Evolutionary conservation across 2,329 filamentous ascomycete genomes (phyloP), one percentile per base, ranked within the genome.

Genomic region (Claviceps sp.): DNA sequence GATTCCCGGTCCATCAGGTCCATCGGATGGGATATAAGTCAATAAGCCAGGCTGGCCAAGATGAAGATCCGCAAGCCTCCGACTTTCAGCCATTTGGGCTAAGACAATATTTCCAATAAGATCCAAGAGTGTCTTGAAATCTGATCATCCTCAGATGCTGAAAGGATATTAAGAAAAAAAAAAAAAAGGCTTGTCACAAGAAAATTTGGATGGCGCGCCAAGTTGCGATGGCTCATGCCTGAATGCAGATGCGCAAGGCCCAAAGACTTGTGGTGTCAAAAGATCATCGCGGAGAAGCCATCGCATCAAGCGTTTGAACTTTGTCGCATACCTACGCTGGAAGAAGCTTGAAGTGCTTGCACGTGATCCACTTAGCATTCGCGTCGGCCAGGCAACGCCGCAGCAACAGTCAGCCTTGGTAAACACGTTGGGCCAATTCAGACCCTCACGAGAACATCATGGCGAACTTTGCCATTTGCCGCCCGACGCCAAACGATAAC

Each of bases 41-140:
- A 69, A 52, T 47, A 57, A 55, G 36, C 67, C 67, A 52, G 65
- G 58, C 49, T 66, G 59, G 51, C 67, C 67, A 49, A 65, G 58
- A 38, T 59, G 54, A 14, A 66, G 62, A 59, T 65, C 65, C 37
- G 59, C 56, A 41, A 65, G 56, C 48, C 60, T 60, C 55, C 60
- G 59, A 37, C 56, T 55, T 50, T 70, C 66, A 69, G 65, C 65
- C 67, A 70, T 70, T 64, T 61, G 61, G 62, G 51, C 60, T 59
- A 48, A 61, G 60, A 57, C 59, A 56, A 53, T 57, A 62, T 61
- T 57, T 67, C 60, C 59, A 61, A 57, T 60, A 49, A 59, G 56
- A 56, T 52, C 55, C 59, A 52, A 57, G 51, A 51, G 54, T 59
- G 56, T 51, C 51, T 56, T 53, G 58, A 53, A 51, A 61, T 57